Evolutionary conservation across 2,329 filamentous ascomycete genomes (phyloP), one percentile per base, ranked within the genome.

Genomic region (Aspergillus awamori): DNA sequence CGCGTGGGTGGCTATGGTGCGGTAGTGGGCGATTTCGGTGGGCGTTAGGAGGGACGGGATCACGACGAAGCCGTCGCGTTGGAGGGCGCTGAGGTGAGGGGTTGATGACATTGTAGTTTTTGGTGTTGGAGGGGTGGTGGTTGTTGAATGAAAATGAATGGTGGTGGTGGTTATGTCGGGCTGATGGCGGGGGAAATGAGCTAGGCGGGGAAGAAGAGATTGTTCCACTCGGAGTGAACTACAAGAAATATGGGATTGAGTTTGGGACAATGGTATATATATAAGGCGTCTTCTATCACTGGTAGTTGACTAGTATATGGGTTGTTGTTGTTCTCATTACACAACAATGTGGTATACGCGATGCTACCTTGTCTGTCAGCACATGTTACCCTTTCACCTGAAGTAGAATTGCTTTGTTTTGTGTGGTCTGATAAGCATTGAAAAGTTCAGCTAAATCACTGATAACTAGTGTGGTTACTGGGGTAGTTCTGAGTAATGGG

Each of bases 11-110:
- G 87, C 85, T 45, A 88, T 88, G 57, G 74, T 71, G 68, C 87
- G 89, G 64, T 94, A 86, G 20, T 78, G 69, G 24, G 79, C 63
- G 48, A 95, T 80, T 62, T 87, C 81, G 17, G 77, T 59, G 2
- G 82, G 76, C 60, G 81, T 77, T 69, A 96, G 81, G 64, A 91
- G 80, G 38, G 83, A 84, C 43, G 86, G 88, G 70, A 95, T 83
- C 59, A 90, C 78, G 53, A 94, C 89, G 81, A 89, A 96, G 76
- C 92, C 92, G 75, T 95, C 85, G 57, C 80, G 80, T 64, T 87
- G 82, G 67, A 94, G 88, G 61, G 82, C 75, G 63, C 81, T 77
- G 56, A 83, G 79, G 57, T 86, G 78, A 24, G 75, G 69, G 26
- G 71, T 73, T 59, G 68, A 8, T 26, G 43, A 47, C 62, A 65